Percentiles rank a stretch among this genome's conserved stretches.
Conservation (phyloP, 202 grass and related monocot genomes). For the Thinopyrum obtusiflorum region DNA sequence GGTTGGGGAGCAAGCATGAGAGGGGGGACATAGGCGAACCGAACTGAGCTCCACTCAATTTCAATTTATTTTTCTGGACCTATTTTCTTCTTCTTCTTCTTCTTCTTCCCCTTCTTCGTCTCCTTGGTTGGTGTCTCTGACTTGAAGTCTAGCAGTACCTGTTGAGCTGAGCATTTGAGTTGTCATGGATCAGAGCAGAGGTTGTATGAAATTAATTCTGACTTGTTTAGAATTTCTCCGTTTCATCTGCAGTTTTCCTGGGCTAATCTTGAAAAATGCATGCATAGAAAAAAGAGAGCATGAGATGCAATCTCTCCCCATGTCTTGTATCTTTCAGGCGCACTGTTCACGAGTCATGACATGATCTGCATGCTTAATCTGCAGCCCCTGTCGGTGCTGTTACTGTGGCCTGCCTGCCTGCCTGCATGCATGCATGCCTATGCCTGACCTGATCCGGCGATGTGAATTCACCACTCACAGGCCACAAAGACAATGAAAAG, state of each 20-base stretch:
- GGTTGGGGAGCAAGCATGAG: slow-evolving; percentile 48
- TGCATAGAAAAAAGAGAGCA: not conserved
- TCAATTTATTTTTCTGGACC: not conserved
- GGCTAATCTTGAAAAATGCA: not conserved
- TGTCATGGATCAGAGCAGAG: slow-evolving; percentile 29
- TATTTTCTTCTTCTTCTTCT: no score
- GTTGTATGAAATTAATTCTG: slow-evolving; percentile 4
- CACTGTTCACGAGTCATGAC: slow-evolving; percentile 43
- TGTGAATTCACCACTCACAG: not conserved
- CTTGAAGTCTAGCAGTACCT: slow-evolving; percentile 24
- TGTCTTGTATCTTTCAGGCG: slow-evolving; percentile 39
- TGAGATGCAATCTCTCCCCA: not conserved
- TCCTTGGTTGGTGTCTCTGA: slow-evolving; percentile 18
- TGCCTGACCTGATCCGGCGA: slow-evolving; percentile 21
- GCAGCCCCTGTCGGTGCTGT: slow-evolving; percentile 32
- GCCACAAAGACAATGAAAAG: not conserved
- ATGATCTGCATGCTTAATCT: slow-evolving; percentile 39
- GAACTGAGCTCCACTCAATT: slow-evolving; percentile 13
- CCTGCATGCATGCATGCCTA: not conserved
- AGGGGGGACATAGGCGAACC: slow-evolving; percentile 20
- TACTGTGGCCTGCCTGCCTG: slow-evolving; percentile 27
- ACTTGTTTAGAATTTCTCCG: not conserved
- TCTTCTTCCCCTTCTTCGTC: not conserved
- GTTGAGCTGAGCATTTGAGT: slow-evolving; percentile 21
- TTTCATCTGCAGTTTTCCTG: not conserved